Evolutionary conservation across 768 basidiomycete species (phyloP).

Genomic region (Lactifluus hygrophoroides): DNA sequence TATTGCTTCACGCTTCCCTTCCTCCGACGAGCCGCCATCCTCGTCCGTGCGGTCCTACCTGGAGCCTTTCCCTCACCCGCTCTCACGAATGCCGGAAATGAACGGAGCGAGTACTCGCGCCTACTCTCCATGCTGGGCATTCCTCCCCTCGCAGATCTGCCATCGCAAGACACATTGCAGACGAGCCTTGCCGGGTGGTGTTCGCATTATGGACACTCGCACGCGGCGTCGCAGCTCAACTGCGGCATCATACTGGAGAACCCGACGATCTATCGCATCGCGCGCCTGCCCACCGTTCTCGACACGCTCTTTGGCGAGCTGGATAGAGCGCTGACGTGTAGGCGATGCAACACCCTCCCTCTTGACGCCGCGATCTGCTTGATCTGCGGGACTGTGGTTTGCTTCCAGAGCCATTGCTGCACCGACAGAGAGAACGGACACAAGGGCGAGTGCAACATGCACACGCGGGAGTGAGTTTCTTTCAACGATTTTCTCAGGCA

Average conservation of each 20-base stretch:
- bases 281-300: conserved; percentile 69
- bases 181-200: conserved; percentile 88
- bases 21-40: conserved; percentile 77
- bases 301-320: conserved; percentile 77
- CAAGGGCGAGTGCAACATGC: conserved; percentile 91
- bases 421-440: conserved; percentile 54
- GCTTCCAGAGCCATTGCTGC: conserved; percentile 92
- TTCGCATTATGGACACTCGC: conserved; percentile 77
- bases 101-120: conserved; percentile 68
- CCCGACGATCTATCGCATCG: conserved; percentile 74
- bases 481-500: too few relatives aligned
- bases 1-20: conserved; percentile 89
- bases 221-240: conserved; percentile 68
- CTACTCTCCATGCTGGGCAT: conserved; percentile 69
- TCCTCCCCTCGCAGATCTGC: conserved; percentile 69
- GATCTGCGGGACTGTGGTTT: conserved; percentile 79
- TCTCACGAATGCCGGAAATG: conserved; percentile 32
- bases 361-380: conserved; percentile 85
- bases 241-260: conserved; percentile 77
- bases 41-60: conserved; percentile 70
- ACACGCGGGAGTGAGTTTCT: conserved; percentile 66
- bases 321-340: conserved; percentile 66
- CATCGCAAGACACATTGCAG: conserved; percentile 79
- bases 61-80: conserved; percentile 45
- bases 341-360: conserved; percentile 69